Base-by-base conservation (phyloP, 805 yeast species). In the Candida nitratophila region DNA sequence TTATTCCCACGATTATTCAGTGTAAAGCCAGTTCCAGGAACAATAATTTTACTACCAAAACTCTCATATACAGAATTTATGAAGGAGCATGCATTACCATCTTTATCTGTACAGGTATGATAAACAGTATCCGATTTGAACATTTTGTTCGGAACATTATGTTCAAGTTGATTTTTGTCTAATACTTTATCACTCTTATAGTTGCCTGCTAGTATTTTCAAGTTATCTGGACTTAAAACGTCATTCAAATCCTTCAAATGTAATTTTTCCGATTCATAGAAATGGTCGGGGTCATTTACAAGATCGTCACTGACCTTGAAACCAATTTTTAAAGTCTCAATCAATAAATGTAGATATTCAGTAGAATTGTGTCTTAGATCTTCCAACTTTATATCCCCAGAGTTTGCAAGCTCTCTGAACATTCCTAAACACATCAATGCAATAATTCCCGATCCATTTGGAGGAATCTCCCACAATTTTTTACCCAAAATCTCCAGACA, bases 71-170 rank as follows among this genome's bases (percentile, higher is more conserved):
- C 77, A 1, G 93, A 84, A 55, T 83, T 84, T 50, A 86, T 86
- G 55, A 85, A 85, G 7, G 91, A 83, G 52, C 87, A 83, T 3
- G 89, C 91, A 59, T 84, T 79, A n/a, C 91, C 88, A 35, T 79
- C 73, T 15, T 67, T 57, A 56, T 84, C 93, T 10, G 81, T 63
- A 2, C 73, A 86, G 0, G 83, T 67, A 53, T 81, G 76, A 55
- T 83, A 83, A 8, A 82, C 84, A 0, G 91, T 84, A 54, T 86
- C 95, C 1, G 88, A 80, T 53, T 70, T 71, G 55, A 73, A 69
- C 52, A 69, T 66, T 3, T 77, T 74, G 50, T 79, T 76, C 14
- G 85, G 83, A 19, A 83, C 67, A 11, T 80, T 81, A 46, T 70
- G 71, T 31, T 66, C 60, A 42, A 77, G 67, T 7, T 63, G 60